A percentile compares a stretch with the other conserved stretches of the same genome.
These are phyloP conservation scores for Cordyceps fumosorosea DNA, from an alignment of 2,329 filamentous ascomycete species.

Conservation along the genomic window DNA sequence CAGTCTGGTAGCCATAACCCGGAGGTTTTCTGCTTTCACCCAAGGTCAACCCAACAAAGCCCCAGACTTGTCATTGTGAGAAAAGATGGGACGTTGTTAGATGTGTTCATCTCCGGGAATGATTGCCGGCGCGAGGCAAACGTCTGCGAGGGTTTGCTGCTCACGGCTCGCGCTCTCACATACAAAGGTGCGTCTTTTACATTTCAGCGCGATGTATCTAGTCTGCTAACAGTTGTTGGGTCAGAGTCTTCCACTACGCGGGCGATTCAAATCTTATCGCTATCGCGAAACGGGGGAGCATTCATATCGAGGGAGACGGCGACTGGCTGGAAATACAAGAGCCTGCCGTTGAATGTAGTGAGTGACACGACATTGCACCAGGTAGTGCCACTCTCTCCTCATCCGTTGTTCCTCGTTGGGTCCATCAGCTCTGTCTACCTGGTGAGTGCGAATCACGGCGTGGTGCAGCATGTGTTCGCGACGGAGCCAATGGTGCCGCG, in stretches of 20 bases:
- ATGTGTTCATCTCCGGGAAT: constrained; percentile 32
- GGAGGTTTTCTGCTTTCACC: constrained; percentile 57
- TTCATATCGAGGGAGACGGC: constrained; percentile 36
- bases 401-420: constrained; percentile 56
- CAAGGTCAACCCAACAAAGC: constrained; percentile 28
- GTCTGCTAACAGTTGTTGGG: constrained; percentile 4
- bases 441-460: constrained; percentile 34
- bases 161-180: constrained; percentile 41
- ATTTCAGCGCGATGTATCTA: background rate
- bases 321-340: constrained; percentile 43
- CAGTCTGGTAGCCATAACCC: constrained; percentile 48
- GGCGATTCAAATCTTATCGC: constrained; percentile 36
- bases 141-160: constrained; percentile 47
- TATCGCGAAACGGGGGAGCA: constrained; percentile 44
- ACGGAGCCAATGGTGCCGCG: constrained; percentile 52
- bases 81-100: constrained; percentile 56
- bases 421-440: constrained; percentile 54
- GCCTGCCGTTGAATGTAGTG: constrained; percentile 33
- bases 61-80: constrained; percentile 55
- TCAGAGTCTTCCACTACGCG: constrained; percentile 14
- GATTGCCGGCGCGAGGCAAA: constrained; percentile 35
- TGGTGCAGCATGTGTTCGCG: constrained; percentile 54
- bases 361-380: constrained; percentile 45
- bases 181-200: constrained; percentile 26
- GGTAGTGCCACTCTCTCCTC: constrained; percentile 50